A percentile compares a stretch with the other conserved stretches of the same genome.
These are phyloP conservation scores for Xylaria sp. DNA, from an alignment of 2,329 filamentous ascomycete genomes.

Conservation along the genomic window DNA sequence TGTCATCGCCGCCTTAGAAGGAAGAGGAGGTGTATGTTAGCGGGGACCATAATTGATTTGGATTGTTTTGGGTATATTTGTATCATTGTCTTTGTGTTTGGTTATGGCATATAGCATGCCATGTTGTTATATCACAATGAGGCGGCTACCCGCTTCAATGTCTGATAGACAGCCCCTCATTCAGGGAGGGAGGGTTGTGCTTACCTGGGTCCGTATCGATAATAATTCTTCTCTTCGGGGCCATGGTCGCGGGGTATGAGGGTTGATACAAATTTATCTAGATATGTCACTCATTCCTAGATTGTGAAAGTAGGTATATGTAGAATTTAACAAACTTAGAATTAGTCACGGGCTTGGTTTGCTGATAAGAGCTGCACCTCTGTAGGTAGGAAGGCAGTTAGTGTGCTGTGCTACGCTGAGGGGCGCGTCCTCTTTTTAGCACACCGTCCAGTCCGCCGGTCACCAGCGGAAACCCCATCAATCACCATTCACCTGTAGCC, in stretches of 20 bases:
- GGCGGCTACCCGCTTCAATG: background rate
- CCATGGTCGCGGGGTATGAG: conserved; percentile 53
- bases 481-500: too few relatives aligned
- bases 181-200: conserved; percentile 17
- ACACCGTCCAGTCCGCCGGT: conserved; percentile 35
- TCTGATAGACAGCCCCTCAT: too few relatives aligned
- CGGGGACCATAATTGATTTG: conserved; percentile 1
- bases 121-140: background rate
- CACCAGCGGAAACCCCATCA: conserved; percentile 35
- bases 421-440: conserved; percentile 19
- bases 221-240: conserved; percentile 77
- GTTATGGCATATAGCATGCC: too few relatives aligned
- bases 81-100: too few relatives aligned
- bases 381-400: too few relatives aligned
- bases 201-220: conserved; percentile 93
- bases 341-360: too few relatives aligned
- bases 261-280: background rate
- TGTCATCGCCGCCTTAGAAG: conserved; percentile 79
- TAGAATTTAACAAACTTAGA: too few relatives aligned
- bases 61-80: too few relatives aligned
- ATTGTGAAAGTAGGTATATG: too few relatives aligned
- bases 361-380: conserved; percentile 1
- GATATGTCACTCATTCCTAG: too few relatives aligned
- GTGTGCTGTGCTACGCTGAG: conserved; percentile 14
- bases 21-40: conserved; percentile 16